Percentiles rank a stretch among this genome's conserved stretches.
phyloP scores from a whole-genome alignment of 495 filamentous ascomycete genomes.

The Mycothermus thermophilus region DNA sequence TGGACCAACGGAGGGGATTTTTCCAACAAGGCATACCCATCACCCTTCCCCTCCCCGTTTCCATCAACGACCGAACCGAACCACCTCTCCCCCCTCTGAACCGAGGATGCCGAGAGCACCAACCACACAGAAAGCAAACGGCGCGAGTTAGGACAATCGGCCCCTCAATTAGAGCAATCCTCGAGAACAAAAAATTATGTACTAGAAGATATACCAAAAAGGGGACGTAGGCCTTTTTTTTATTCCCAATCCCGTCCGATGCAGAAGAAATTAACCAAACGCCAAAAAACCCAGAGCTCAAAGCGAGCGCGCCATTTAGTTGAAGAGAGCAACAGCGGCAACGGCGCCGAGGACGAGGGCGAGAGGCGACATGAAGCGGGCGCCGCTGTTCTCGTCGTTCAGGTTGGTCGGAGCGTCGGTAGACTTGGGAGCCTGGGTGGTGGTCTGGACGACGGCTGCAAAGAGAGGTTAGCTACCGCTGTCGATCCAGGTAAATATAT shows the following conservation, averaged over 20 bases:
- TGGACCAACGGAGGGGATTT: no score
- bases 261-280: no score
- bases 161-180: constrained; percentile 2
- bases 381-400: constrained; percentile 16
- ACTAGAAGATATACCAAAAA: constrained; percentile 7
- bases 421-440: constrained; percentile 7
- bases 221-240: no score
- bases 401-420: constrained; percentile 5
- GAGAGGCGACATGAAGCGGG: constrained; percentile 23
- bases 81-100: no score
- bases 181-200: constrained; percentile 8
- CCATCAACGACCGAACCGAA: no score
- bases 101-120: constrained; percentile 1
- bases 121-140: no score
- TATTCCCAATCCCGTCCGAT: no score
- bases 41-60: no score
- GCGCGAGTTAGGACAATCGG: background rate
- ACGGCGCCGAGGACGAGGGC: constrained; percentile 23
- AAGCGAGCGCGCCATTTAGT: no score
- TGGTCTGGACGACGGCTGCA: constrained; percentile 5
- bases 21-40: no score
- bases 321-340: constrained; percentile 24
- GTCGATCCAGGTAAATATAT: no score
- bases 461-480: constrained; percentile 3
- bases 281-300: no score